Evolutionary conservation across 306 rosid genomes (phyloP).

Genomic region (Corylus avellana): DNA sequence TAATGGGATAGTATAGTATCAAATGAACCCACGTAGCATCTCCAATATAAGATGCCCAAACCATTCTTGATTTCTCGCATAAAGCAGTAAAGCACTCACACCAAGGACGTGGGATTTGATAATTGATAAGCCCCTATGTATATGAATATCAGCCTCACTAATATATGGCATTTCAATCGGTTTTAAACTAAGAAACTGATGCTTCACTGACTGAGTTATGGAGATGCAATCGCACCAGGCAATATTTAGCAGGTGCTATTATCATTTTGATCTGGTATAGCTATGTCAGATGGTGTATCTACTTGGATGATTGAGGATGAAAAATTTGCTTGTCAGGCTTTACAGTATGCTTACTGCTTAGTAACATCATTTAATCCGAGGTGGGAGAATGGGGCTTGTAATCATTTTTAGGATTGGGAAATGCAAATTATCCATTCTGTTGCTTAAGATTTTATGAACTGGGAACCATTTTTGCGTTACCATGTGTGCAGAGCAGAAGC

Average conservation of each 20-base stretch:
- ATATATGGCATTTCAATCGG: neutral
- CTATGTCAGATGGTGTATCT: neutral
- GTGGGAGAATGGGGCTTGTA: neutral
- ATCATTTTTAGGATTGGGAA: slow-evolving; percentile 22
- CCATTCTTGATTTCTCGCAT: no score
- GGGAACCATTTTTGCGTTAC: slow-evolving; percentile 20
- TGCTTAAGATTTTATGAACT: neutral
- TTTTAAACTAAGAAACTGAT: neutral
- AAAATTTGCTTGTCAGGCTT: neutral
- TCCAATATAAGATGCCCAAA: no score
- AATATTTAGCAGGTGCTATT: neutral
- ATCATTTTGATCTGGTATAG: neutral
- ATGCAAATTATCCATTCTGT: slow-evolving; percentile 2
- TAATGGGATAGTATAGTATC: no score
- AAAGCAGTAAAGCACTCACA: no score
- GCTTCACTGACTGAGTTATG: neutral
- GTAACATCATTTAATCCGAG: neutral
- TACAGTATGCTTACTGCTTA: neutral
- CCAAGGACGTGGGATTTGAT: no score
- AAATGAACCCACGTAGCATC: no score
- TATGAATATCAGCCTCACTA: neutral
- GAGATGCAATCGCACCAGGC: neutral
- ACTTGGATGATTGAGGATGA: neutral
- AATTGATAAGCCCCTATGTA: no score
- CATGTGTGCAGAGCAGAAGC: slow-evolving; percentile 69